These are phyloP conservation scores for Hemisphaericaspora xylanilytica DNA, from an alignment of 1,139 yeast species.

Conservation along the genomic window DNA sequence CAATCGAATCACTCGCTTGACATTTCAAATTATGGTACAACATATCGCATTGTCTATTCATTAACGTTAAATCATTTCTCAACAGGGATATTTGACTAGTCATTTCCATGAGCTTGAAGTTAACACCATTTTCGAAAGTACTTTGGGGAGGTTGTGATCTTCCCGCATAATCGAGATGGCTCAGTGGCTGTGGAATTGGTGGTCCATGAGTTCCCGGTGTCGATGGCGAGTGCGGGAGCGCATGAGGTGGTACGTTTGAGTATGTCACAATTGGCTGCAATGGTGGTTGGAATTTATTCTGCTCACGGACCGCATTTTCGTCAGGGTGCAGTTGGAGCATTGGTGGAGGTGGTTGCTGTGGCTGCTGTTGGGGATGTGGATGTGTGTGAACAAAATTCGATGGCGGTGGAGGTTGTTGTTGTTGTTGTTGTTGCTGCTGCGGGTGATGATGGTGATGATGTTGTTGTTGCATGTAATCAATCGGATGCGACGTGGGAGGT, in stretches of 20 bases:
- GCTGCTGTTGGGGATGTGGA: slow-evolving; percentile 9
- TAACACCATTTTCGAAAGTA: slow-evolving; percentile 26
- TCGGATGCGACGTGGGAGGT: slow-evolving; percentile 30
- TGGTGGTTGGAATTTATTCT: slow-evolving; percentile 7
- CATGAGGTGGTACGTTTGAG: background rate
- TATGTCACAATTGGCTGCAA: slow-evolving; percentile 11
- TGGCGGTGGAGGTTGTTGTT: slow-evolving; percentile 5
- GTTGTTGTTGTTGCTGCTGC: too few species aligned
- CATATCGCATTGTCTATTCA: slow-evolving; percentile 42
- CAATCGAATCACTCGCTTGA: slow-evolving; percentile 50
- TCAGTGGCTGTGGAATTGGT: slow-evolving; percentile 8
- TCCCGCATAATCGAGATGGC: slow-evolving; percentile 11
- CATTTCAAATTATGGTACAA: slow-evolving; percentile 45
- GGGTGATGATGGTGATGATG: too few species aligned
- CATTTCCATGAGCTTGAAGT: slow-evolving; percentile 40
- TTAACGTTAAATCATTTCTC: slow-evolving; percentile 33
- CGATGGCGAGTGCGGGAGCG: slow-evolving; percentile 1
- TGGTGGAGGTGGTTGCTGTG: slow-evolving; percentile 5
- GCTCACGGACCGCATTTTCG: slow-evolving; percentile 11
- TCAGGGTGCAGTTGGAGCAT: slow-evolving; percentile 5
- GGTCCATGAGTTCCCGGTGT: slow-evolving; percentile 1
- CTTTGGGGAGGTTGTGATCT: slow-evolving; percentile 12
- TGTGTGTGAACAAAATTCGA: slow-evolving; percentile 11
- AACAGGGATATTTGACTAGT: slow-evolving; percentile 34
- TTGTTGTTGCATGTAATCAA: slow-evolving; percentile 10